Percentiles rank a stretch among this genome's conserved stretches.
Conservation (phyloP, 2,329 filamentous ascomycete genomes). For the Apiospora saccharicola region DNA sequence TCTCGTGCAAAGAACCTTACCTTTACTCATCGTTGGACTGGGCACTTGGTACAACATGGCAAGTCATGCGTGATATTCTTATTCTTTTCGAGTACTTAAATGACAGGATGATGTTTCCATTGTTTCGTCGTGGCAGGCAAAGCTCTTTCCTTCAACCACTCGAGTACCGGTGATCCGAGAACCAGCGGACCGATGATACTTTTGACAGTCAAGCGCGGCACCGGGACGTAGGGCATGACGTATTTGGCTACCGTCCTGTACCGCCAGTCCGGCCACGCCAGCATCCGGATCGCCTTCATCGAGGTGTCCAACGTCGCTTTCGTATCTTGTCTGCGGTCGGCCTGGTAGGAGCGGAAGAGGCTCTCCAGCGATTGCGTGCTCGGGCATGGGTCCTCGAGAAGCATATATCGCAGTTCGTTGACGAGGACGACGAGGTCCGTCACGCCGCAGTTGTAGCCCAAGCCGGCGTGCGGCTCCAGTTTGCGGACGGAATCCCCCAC, state of each 20-base stretch:
- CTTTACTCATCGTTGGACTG: too few relatives aligned
- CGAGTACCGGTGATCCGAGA: neutral
- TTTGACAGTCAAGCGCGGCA: neutral
- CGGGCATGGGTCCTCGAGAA: neutral
- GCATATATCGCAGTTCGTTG: slow-evolving; percentile 16
- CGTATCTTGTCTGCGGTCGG: neutral
- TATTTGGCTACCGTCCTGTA: neutral
- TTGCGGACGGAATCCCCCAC: slow-evolving; percentile 29
- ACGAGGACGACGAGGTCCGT: slow-evolving; percentile 24
- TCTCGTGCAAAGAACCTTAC: too few relatives aligned
- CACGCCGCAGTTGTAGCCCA: slow-evolving; percentile 25
- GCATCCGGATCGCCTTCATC: neutral
- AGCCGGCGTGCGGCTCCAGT: slow-evolving; percentile 25
- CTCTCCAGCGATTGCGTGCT: neutral
- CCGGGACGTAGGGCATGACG: neutral
- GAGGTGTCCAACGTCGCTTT: neutral
- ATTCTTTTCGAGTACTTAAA: too few relatives aligned
- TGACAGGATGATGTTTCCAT: neutral
- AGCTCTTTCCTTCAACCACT: slow-evolving; percentile 1
- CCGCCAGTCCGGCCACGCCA: slow-evolving; percentile 8
- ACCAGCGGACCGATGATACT: neutral
- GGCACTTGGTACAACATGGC: too few relatives aligned
- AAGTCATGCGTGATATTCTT: too few relatives aligned
- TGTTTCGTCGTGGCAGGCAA: neutral
- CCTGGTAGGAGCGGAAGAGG: neutral